Evolutionary conservation across 2,329 filamentous ascomycete species (phyloP), one percentile per base, ranked within the genome.

Genomic region (Akanthomyces dipterigenus): DNA sequence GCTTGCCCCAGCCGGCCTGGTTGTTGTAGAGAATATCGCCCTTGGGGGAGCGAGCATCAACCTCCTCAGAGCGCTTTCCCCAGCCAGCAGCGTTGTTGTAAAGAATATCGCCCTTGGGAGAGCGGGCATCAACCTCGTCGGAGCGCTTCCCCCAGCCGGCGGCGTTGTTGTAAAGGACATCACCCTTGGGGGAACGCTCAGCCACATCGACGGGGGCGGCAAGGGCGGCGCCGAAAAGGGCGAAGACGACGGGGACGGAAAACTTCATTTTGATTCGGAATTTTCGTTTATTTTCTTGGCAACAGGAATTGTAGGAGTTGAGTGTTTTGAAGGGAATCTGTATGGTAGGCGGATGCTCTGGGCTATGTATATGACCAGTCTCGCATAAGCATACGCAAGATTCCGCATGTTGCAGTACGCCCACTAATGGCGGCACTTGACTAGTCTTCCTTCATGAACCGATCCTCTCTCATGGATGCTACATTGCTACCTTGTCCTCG

Each of bases 81-180:
- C 62, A 63, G 20, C 62, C 62, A 5, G 62, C 62, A 9, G 48
- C 40, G 45, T 63, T 63, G 62, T 63, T 63, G 50, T 63, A 62
- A 14, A 63, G 54, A n/a, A 61, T 62, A 26, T 62, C 60, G 28
- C 50, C 50, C 16, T 46, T 31, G 24, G 53, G 38, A 11, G 43
- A 16, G 12, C 60, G 60, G n/a, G 31, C 46, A 18, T 53, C 34
- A 20, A 16, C n/a, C 11, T 60, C 49, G n/a, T 58, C 60, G 26
- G 48, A 57, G 24, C 62, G 57, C 59, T 62, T 63, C n/a, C 62
- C 62, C 62, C 62, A 63, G 3, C 62, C 62, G 8, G 62, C 62
- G n/a, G 40, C 24, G 45, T 63, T 63, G 60, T 63, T 62, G 60
- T 62, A 59, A 16, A 62, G 36, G 18, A 57, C 53, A 59, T 57